Percentiles rank a stretch among this genome's conserved stretches.
Conservation (phyloP, 2,329 filamentous ascomycete species). For the Apiospora hydei region DNA sequence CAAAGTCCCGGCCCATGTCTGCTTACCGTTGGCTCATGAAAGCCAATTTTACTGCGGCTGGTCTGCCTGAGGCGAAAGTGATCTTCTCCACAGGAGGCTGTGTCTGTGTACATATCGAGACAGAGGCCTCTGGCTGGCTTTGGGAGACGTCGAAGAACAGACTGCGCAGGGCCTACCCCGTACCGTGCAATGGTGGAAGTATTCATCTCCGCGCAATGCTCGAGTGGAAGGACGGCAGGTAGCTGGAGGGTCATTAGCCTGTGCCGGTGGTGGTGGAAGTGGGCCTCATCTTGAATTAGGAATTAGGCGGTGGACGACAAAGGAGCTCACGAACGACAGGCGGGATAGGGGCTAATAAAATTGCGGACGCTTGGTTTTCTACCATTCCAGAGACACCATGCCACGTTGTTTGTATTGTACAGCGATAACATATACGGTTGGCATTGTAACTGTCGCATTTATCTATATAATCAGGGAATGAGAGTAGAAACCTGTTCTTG, state of each 20-base stretch:
- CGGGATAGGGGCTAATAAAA: not conserved
- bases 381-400: not conserved
- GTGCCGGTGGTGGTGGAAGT: not conserved
- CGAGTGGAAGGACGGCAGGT: not conserved
- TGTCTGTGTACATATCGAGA: not conserved
- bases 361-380: not conserved
- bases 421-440: not conserved
- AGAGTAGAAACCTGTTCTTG: not conserved
- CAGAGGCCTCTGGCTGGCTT: not conserved
- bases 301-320: not conserved
- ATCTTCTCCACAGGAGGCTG: not conserved
- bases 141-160: not conserved
- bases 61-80: not conserved
- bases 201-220: not conserved
- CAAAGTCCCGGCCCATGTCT: not conserved
- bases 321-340: not conserved
- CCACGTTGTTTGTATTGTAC: not conserved
- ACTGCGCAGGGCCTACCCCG: not conserved
- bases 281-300: conserved; percentile 5
- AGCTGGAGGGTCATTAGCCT: not conserved
- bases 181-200: not conserved
- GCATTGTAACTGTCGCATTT: not conserved
- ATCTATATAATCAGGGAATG: not conserved
- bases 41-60: not conserved
- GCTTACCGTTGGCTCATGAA: not conserved